Evolutionary conservation across 179 eudicot genomes (phyloP), one percentile per base, ranked within the genome.

Genomic region (Patellifolia procumbens): DNA sequence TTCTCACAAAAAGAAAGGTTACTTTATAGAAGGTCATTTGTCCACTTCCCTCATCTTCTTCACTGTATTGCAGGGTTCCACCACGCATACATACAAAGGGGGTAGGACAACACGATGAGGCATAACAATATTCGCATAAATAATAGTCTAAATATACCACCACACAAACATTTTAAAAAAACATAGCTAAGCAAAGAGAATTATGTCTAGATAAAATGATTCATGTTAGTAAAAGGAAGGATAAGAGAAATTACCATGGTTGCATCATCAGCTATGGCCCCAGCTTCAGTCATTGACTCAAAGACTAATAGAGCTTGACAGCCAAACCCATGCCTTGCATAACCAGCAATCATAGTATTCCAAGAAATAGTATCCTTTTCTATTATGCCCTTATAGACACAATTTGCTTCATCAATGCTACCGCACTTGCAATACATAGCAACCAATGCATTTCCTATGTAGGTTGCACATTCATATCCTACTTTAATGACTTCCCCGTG

Each of bases 341-440:
- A 70, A 20, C 74, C 74, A 31, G 61, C 74, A 29, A 70, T 70
- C 74, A 70, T 70, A 7, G 74, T 70, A 35, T 70, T 51, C 74
- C 74, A 70, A 17, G 74, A 49, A 70, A 70, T 58, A 20, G 60
- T 70, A 70, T 70, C 61, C 43, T 70, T 70, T 29, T 53, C 64
- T 53, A 12, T 5, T 34, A 72, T 72, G 34, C 32, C 74, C 34
- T 72, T 3, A 55, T 53, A 72, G 31, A 32, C 74, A 72, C 32
- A 72, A 32, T 53, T 32, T 22, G 63, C 74, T 32, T 72, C 42
- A 53, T 72, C 64, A 37, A 52, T 72, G 63, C 63, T 55, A 34
- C 74, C 74, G 35, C 63, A 72, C 32, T 72, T 72, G 63, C 63
- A 72, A 72, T 72, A 72, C 74, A 72, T 52, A 28, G 74, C 74